Conservation (phyloP, 768 basidiomycete genomes). For the Kondoa subrosea region DNA sequence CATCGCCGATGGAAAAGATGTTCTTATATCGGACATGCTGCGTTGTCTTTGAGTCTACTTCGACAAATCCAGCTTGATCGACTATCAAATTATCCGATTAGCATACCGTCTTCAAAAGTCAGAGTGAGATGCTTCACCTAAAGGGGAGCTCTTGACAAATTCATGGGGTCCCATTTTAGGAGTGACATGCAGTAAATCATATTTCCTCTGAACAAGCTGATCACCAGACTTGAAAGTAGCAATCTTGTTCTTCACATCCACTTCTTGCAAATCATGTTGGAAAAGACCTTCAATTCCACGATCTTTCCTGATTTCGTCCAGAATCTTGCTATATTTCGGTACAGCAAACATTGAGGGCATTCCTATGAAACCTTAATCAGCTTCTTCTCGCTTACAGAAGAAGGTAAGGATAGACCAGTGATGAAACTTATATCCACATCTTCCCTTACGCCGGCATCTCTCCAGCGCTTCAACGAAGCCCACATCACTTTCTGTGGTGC, state of each 20-base stretch:
- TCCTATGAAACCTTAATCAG: constrained; percentile 19
- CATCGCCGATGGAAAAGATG: constrained; percentile 83
- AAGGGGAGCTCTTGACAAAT: constrained; percentile 56
- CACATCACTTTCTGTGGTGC: constrained; percentile 68
- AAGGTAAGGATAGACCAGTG: constrained; percentile 23
- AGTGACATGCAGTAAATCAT: constrained; percentile 50
- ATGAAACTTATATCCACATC: constrained; percentile 21
- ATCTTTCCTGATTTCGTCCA: constrained; percentile 56
- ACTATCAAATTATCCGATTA: constrained; percentile 35
- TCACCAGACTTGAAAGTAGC: constrained; percentile 73
- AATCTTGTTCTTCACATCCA: constrained; percentile 52
- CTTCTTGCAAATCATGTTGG: constrained; percentile 58
- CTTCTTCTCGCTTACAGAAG: not conserved
- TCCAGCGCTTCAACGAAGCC: constrained; percentile 41
- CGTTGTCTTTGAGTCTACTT: constrained; percentile 62
- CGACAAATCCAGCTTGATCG: constrained; percentile 74
- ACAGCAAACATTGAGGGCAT: constrained; percentile 72
- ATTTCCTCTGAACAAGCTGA: constrained; percentile 39
- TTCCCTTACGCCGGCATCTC: constrained; percentile 25
- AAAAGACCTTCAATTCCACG: constrained; percentile 70
- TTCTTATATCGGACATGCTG: constrained; percentile 71
- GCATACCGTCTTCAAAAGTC: constrained; percentile 16
- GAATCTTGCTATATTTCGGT: constrained; percentile 81
- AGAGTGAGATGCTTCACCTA: constrained; percentile 31
- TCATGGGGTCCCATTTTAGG: constrained; percentile 86